These are phyloP conservation scores for Coemansia biformis DNA, from an alignment of 192 early-diverging fungal genomes.

Conservation along the genomic window DNA sequence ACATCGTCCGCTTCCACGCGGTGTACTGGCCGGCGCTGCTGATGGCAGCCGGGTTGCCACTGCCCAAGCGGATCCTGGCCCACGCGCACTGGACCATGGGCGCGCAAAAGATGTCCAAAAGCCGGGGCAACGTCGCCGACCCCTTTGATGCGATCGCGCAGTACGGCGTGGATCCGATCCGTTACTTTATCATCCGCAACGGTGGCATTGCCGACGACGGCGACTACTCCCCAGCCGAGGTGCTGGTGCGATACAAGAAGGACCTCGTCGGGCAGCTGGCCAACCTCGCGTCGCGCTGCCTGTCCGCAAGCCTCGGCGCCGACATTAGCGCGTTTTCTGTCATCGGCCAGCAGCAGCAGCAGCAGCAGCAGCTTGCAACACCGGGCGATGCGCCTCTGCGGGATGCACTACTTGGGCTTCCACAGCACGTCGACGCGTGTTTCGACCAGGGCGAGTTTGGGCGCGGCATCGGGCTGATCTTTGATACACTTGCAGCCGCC, in stretches of 20 bases:
- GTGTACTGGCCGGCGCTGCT: conserved; percentile 97
- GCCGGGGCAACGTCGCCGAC: conserved; percentile 85
- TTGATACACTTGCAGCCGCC: conserved; percentile 60
- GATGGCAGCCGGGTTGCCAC: conserved; percentile 74
- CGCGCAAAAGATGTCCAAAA: conserved; percentile 94
- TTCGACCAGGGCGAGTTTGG: conserved; percentile 61
- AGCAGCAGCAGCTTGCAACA: background rate
- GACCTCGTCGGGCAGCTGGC: conserved; percentile 78
- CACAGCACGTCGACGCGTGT: conserved; percentile 20
- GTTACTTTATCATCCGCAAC: conserved; percentile 88
- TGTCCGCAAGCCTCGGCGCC: conserved; percentile 40
- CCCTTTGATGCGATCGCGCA: conserved; percentile 63
- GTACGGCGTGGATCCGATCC: conserved; percentile 81
- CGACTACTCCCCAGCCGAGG: conserved; percentile 66
- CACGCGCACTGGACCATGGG: conserved; percentile 94
- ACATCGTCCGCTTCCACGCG: conserved; percentile 94
- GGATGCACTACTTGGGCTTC: conserved; percentile 15
- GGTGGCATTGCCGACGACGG: conserved; percentile 83
- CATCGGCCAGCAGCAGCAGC: conserved; percentile 12
- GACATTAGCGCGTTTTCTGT: conserved; percentile 24
- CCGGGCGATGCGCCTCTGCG: background rate
- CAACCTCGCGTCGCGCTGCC: conserved; percentile 71
- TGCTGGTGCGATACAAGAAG: conserved; percentile 67
- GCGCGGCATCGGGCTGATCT: conserved; percentile 55
- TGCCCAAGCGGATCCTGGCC: conserved; percentile 76